Percentiles rank a stretch among this genome's conserved stretches.
These are phyloP conservation scores for Gymnopilus junonius DNA, from an alignment of 768 basidiomycete genomes.

Conservation along the genomic window DNA sequence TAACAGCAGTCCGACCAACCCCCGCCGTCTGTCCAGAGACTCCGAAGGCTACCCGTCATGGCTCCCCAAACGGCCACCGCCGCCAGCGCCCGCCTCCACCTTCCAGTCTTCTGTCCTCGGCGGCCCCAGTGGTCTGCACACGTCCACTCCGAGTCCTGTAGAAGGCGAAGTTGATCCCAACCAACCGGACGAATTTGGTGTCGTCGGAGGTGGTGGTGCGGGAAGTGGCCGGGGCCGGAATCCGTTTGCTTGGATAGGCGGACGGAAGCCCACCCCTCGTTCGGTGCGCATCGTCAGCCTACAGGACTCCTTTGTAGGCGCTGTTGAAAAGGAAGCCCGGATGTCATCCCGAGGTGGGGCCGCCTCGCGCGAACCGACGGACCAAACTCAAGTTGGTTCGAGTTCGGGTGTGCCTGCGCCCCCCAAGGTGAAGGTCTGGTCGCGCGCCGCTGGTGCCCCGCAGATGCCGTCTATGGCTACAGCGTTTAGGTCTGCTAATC, in stretches of 20 bases:
- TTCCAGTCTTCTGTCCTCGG: conserved; percentile 57
- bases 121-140: conserved; percentile 24
- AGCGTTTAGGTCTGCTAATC: conserved; percentile 11
- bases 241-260: conserved; percentile 45
- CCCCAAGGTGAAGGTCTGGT: conserved; percentile 22
- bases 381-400: conserved; percentile 46
- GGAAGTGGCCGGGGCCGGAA: not conserved
- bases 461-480: conserved; percentile 19
- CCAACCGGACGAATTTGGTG: conserved; percentile 2
- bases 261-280: conserved; percentile 80
- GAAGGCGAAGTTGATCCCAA: conserved; percentile 21
- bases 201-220: not conserved
- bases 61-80: conserved; percentile 80
- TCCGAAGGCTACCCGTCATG: conserved; percentile 82
- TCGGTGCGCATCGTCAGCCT: conserved; percentile 83
- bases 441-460: conserved; percentile 19
- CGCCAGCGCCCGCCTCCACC: conserved; percentile 75
- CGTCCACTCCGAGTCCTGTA: conserved; percentile 28
- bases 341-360: conserved; percentile 9
- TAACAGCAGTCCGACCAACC: conserved; percentile 2
- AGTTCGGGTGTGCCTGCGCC: conserved; percentile 24
- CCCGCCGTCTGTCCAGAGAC: conserved; percentile 29
- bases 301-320: conserved; percentile 46
- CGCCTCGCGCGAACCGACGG: conserved; percentile 46
- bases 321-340: conserved; percentile 36